Conservation (phyloP, 208 protist genomes). For the Porcisia deanei region DNA sequence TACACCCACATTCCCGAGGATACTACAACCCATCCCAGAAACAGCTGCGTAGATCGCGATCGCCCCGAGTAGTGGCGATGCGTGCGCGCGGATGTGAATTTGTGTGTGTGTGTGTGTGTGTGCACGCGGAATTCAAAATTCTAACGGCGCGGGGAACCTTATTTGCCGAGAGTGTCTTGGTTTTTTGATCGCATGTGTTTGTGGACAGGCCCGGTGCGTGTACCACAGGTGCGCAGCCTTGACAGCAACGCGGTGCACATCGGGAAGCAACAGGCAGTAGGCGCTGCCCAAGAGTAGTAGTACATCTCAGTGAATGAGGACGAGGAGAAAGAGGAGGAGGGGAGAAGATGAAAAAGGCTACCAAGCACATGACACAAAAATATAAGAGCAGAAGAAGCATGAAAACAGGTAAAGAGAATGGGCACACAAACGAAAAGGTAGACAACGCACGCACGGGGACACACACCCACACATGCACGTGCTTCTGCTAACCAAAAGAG, state of each 20-base stretch:
- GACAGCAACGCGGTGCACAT: neutral
- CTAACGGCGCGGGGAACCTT: no score
- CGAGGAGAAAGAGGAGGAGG: neutral
- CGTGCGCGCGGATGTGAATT: neutral
- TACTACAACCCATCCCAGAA: neutral
- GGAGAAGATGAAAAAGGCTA: neutral
- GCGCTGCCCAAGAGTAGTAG: neutral
- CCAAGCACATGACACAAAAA: neutral
- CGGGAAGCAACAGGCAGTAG: neutral
- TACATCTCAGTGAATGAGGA: no score
- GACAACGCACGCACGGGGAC: neutral
- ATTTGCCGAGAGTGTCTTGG: no score
- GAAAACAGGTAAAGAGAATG: neutral
- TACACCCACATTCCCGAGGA: neutral
- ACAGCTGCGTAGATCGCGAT: neutral
- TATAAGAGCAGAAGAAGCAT: neutral
- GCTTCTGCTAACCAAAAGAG: neutral
- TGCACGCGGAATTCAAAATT: no score
- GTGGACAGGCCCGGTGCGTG: no score
- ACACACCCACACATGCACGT: conserved; percentile 1
- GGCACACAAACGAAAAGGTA: neutral
- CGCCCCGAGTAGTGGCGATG: neutral
- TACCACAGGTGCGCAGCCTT: neutral
- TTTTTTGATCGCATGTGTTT: no score
- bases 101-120: neutral